Percentiles rank a stretch among this genome's conserved stretches.
Evolutionary conservation across 371 early-diverging fungal genomes (phyloP).

Genomic region (Globomyces sp.): DNA sequence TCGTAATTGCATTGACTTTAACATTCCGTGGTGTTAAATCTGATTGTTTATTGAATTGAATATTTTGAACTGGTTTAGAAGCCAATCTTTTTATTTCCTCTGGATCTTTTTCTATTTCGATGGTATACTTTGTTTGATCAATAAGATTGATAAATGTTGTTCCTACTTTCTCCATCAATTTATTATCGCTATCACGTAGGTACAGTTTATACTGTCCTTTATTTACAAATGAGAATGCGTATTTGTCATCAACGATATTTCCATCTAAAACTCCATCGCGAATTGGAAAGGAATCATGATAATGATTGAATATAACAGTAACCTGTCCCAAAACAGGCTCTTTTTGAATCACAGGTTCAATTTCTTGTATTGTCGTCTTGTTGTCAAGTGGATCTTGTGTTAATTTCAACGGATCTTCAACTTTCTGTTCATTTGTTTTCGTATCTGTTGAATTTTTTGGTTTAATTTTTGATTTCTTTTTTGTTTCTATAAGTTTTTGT

Average conservation of each 20-base stretch:
- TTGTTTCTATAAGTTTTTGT: too few species aligned
- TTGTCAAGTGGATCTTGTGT: too few species aligned
- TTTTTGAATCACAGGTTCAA: background rate
- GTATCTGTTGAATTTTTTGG: too few species aligned
- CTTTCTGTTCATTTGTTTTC: too few species aligned
- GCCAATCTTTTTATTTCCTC: constrained; percentile 17
- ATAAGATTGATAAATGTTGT: constrained; percentile 8
- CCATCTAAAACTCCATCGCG: constrained; percentile 12
- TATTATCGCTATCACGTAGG: constrained; percentile 7
- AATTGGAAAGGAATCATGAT: constrained; percentile 21
- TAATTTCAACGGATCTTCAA: too few species aligned
- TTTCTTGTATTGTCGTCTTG: too few species aligned
- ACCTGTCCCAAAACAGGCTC: constrained; percentile 1
- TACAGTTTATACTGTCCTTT: constrained; percentile 17
- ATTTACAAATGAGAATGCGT: constrained; percentile 20
- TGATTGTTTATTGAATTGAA: constrained; percentile 10
- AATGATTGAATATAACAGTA: constrained; percentile 18
- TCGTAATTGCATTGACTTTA: constrained; percentile 14
- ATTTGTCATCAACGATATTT: constrained; percentile 15
- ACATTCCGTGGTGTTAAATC: constrained; percentile 1
- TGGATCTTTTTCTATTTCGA: constrained; percentile 16
- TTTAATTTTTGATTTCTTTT: too few species aligned
- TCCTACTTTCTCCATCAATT: constrained; percentile 7
- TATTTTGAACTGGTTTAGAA: background rate
- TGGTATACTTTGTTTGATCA: constrained; percentile 12